Conservation (phyloP, 2,329 filamentous ascomycete species). For the Colletotrichum sp. region DNA sequence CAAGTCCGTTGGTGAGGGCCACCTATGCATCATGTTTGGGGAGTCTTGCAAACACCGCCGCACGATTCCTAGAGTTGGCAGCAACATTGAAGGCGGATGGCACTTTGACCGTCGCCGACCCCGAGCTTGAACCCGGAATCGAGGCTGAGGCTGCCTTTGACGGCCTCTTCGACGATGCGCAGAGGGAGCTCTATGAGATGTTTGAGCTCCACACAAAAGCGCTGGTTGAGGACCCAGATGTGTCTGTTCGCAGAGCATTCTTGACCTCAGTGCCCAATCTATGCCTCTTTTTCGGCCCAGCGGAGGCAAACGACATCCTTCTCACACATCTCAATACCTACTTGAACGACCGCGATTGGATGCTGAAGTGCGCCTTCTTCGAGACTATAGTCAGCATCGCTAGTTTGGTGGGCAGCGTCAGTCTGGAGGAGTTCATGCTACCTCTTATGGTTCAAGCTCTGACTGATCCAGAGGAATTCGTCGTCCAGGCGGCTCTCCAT, state of each 20-base stretch:
- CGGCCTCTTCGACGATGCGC: slow-evolving; percentile 86
- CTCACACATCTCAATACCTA: slow-evolving; percentile 97
- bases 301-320: slow-evolving; percentile 94
- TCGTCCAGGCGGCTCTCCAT: slow-evolving; percentile 87
- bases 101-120: slow-evolving; percentile 76
- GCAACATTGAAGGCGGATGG: slow-evolving; percentile 86
- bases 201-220: slow-evolving; percentile 91
- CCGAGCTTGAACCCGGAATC: slow-evolving; percentile 75
- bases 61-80: slow-evolving; percentile 87
- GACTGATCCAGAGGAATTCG: slow-evolving; percentile 90
- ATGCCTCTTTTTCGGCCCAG: slow-evolving; percentile 92
- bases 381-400: slow-evolving; percentile 94
- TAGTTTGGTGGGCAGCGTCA: slow-evolving; percentile 85
- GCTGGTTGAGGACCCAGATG: slow-evolving; percentile 84
- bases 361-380: slow-evolving; percentile 94
- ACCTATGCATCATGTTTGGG: slow-evolving; percentile 94
- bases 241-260: slow-evolving; percentile 88
- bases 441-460: slow-evolving; percentile 95
- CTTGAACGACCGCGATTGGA: slow-evolving; percentile 95
- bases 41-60: slow-evolving; percentile 83
- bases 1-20: slow-evolving; percentile 76
- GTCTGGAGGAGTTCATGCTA: slow-evolving; percentile 91
- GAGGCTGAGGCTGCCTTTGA: slow-evolving; percentile 75
- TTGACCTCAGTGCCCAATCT: slow-evolving; percentile 88
- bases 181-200: slow-evolving; percentile 78